A percentile compares a stretch with the other conserved stretches of the same genome.
Conservation (phyloP, 2,329 filamentous ascomycete species). For the Aspergillus amoenus region DNA sequence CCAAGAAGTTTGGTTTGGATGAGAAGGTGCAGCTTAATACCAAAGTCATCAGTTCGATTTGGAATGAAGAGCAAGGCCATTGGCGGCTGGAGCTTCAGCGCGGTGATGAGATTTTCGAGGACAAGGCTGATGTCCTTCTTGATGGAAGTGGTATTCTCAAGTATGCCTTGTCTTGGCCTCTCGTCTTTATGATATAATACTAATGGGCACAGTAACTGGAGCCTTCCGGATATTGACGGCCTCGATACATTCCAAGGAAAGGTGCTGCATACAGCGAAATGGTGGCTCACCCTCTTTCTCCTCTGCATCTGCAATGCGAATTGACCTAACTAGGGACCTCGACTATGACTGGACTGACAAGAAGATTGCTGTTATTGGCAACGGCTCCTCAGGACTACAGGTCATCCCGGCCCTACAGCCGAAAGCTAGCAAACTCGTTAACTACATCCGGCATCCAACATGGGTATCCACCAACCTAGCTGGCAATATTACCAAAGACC, state of each 20-base stretch:
- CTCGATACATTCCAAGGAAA: slow-evolving; percentile 33
- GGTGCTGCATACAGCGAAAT: slow-evolving; percentile 38
- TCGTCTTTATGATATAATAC: too few relatives aligned
- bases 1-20: slow-evolving; percentile 39
- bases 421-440: slow-evolving; percentile 22
- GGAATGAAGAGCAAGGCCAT: slow-evolving; percentile 29
- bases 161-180: background rate
- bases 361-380: slow-evolving; percentile 34
- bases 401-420: slow-evolving; percentile 20
- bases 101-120: slow-evolving; percentile 16
- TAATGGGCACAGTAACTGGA: slow-evolving; percentile 19
- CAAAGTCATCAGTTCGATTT: slow-evolving; percentile 34
- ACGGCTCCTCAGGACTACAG: slow-evolving; percentile 33
- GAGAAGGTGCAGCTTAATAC: slow-evolving; percentile 30
- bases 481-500: slow-evolving; percentile 22
- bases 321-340: slow-evolving; percentile 26
- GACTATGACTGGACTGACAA: slow-evolving; percentile 24
- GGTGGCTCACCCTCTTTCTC: background rate
- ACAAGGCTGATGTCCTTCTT: slow-evolving; percentile 27
- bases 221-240: slow-evolving; percentile 21
- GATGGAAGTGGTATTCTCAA: slow-evolving; percentile 30
- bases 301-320: too few relatives aligned
- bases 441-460: slow-evolving; percentile 30
- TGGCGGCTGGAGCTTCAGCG: slow-evolving; percentile 20
- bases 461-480: slow-evolving; percentile 26